These are phyloP conservation scores for Pneumocystis murina DNA, from an alignment of 1,139 yeast species.

Conservation along the genomic window DNA sequence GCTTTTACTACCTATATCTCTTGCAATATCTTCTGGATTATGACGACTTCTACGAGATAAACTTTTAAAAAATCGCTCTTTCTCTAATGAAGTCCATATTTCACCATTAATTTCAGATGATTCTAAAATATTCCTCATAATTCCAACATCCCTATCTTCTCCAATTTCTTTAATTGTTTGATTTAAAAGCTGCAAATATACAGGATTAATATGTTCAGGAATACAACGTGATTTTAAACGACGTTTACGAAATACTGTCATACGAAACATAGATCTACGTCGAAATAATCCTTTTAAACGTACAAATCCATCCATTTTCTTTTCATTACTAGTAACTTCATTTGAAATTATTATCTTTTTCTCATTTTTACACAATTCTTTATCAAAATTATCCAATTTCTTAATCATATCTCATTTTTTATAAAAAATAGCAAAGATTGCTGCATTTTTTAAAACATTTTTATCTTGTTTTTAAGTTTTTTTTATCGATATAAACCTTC, in stretches of 20 bases:
- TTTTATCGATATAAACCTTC: neutral
- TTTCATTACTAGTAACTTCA: neutral
- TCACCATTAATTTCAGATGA: slow-evolving; percentile 2
- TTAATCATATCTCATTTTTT: neutral
- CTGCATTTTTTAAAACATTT: neutral
- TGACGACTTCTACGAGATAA: slow-evolving; percentile 4
- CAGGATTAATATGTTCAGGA: neutral
- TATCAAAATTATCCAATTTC: neutral
- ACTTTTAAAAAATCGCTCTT: slow-evolving; percentile 4
- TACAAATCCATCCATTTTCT: neutral
- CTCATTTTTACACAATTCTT: neutral
- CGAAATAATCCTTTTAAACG: neutral
- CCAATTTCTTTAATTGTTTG: neutral
- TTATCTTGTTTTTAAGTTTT: neutral
- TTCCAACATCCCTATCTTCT: neutral
- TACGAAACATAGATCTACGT: neutral
- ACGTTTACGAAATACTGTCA: neutral
- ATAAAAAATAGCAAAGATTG: neutral
- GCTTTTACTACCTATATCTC: slow-evolving; percentile 5
- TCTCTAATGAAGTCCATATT: slow-evolving; percentile 3
- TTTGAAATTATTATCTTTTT: neutral
- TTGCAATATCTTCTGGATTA: slow-evolving; percentile 1
- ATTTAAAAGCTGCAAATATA: neutral
- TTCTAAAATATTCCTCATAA: neutral
- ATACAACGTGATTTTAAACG: neutral